Conservation (phyloP, 139 green algal genomes). For the Edaphochlamys debaryana region DNA sequence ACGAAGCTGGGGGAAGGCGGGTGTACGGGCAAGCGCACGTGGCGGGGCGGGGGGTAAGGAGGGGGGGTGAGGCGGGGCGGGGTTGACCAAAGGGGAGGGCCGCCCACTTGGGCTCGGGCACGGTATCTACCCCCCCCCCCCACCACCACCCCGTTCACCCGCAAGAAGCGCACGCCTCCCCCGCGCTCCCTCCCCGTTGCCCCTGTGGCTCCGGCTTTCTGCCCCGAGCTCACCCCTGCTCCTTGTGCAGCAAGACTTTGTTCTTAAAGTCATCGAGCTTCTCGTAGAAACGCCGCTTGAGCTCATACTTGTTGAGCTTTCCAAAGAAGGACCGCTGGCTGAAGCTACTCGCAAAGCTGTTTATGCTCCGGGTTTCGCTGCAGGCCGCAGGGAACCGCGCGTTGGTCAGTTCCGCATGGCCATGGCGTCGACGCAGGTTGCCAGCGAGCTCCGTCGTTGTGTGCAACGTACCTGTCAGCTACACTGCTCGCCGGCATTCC, state of each 20-base stretch:
- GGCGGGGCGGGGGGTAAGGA: neutral
- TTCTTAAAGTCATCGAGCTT: slow-evolving; percentile 63
- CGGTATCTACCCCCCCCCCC: too few relatives aligned
- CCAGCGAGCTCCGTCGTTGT: too few relatives aligned
- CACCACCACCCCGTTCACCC: neutral
- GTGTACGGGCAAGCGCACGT: neutral
- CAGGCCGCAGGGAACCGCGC: neutral
- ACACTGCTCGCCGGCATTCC: slow-evolving; percentile 35
- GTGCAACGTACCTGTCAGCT: slow-evolving; percentile 25
- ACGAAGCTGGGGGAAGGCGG: slow-evolving; percentile 43
- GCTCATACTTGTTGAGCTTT: slow-evolving; percentile 57
- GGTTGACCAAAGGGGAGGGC: neutral
- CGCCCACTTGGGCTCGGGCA: neutral
- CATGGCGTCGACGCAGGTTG: neutral
- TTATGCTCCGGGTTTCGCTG: slow-evolving; percentile 27
- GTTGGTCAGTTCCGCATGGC: neutral
- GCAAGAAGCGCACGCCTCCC: too few relatives aligned
- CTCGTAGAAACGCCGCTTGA: slow-evolving; percentile 59
- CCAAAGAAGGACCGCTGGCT: slow-evolving; percentile 42
- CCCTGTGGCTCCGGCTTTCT: too few relatives aligned
- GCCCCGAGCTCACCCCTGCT: slow-evolving; percentile 47
- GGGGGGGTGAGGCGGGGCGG: too few relatives aligned
- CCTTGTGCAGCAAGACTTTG: slow-evolving; percentile 54
- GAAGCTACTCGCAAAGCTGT: slow-evolving; percentile 41
- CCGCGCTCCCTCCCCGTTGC: too few relatives aligned